phyloP scores from a whole-genome alignment of 768 basidiomycete species.

The Saitozyma podzolica region DNA sequence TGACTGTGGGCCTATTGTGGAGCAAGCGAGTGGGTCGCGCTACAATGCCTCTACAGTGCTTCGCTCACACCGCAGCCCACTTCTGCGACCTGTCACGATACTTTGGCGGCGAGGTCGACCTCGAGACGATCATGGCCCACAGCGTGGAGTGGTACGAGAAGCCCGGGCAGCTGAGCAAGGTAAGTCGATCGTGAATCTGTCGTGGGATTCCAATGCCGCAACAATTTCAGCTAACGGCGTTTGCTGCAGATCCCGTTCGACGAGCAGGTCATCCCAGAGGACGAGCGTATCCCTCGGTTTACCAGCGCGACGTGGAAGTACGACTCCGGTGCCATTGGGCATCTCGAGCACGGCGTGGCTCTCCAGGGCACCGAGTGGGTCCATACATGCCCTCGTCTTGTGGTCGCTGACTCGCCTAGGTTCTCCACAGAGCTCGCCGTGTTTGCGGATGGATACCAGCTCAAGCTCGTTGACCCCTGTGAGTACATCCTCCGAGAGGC shows the following conservation, averaged over 20 bases:
- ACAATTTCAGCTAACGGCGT: no score
- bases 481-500: constrained; percentile 15
- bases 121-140: constrained; percentile 62
- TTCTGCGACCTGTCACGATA: constrained; percentile 73
- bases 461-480: constrained; percentile 17
- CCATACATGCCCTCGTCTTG: neutral
- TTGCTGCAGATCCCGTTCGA: constrained; percentile 59
- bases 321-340: constrained; percentile 85
- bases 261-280: constrained; percentile 74
- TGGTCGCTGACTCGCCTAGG: constrained; percentile 2
- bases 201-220: no score
- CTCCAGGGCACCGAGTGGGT: constrained; percentile 88
- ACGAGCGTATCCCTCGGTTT: constrained; percentile 87
- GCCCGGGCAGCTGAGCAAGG: constrained; percentile 75
- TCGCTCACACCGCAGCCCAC: constrained; percentile 7
- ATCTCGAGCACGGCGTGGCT: constrained; percentile 78
- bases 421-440: constrained; percentile 79
- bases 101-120: constrained; percentile 89
- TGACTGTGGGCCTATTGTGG: constrained; percentile 40
- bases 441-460: constrained; percentile 80
- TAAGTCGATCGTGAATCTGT: constrained; percentile 54
- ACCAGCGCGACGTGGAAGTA: constrained; percentile 96
- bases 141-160: constrained; percentile 87
- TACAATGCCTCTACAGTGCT: constrained; percentile 52
- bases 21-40: constrained; percentile 69